Conservation (phyloP, 1,284 basidiomycete species). For the Taiwanofungus camphoratus region DNA sequence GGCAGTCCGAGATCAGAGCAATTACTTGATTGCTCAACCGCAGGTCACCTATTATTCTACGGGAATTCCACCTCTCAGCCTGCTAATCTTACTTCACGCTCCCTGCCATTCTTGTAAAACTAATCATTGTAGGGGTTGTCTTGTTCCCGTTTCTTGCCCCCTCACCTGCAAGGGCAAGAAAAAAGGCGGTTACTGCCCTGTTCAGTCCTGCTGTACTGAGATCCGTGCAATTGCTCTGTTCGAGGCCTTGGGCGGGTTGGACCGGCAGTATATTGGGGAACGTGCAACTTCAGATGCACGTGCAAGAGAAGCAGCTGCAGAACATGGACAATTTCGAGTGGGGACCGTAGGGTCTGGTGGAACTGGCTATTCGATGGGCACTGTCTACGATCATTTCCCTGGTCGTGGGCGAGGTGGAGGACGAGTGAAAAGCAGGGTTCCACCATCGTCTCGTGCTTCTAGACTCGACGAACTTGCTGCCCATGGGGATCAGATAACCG, state of each 20-base stretch:
- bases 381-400: background rate
- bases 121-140: slow-evolving; percentile 46
- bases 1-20: too few species aligned
- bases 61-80: slow-evolving; percentile 28
- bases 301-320: slow-evolving; percentile 27
- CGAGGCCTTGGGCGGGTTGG: slow-evolving; percentile 43
- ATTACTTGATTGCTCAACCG: too few species aligned
- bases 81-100: slow-evolving; percentile 37
- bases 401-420: slow-evolving; percentile 12
- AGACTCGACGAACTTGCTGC: slow-evolving; percentile 14
- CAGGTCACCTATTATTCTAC: slow-evolving; percentile 40
- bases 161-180: slow-evolving; percentile 29
- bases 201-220: slow-evolving; percentile 39
- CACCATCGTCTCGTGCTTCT: background rate
- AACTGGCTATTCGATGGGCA: slow-evolving; percentile 39
- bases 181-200: slow-evolving; percentile 29
- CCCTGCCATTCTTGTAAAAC: slow-evolving; percentile 37
- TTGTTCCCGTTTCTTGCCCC: slow-evolving; percentile 32
- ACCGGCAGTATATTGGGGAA: slow-evolving; percentile 39
- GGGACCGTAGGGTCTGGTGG: slow-evolving; percentile 42
- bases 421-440: slow-evolving; percentile 2
- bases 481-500: slow-evolving; percentile 38
- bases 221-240: slow-evolving; percentile 45
- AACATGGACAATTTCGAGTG: slow-evolving; percentile 17
- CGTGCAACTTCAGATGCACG: slow-evolving; percentile 33